Evolutionary conservation across 257 asterid genomes (phyloP).

Genomic region (Ophiorrhiza pumila): DNA sequence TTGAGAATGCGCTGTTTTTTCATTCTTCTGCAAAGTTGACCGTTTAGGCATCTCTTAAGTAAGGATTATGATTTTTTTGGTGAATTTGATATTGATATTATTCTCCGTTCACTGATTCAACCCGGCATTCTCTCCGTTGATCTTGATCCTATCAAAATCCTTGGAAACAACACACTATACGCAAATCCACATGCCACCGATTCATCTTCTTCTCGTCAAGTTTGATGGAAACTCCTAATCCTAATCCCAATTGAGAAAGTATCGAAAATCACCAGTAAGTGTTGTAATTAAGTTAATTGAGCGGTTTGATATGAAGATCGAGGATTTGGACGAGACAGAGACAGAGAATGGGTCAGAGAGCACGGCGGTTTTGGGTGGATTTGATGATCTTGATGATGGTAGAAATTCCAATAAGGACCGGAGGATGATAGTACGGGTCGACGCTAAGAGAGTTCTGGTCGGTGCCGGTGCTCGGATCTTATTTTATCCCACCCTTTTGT

Average conservation of each 20-base stretch:
- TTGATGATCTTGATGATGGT: slow-evolving; percentile 13
- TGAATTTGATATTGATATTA: too few species aligned
- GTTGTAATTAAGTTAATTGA: not conserved
- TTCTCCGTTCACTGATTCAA: not conserved
- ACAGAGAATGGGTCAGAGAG: not conserved
- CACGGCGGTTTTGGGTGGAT: not conserved
- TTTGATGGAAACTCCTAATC: not conserved
- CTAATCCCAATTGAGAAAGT: not conserved
- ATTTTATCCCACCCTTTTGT: slow-evolving; percentile 86
- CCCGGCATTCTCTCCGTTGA: not conserved
- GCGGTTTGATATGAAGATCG: slow-evolving; percentile 61
- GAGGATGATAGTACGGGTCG: slow-evolving; percentile 58
- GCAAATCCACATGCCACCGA: not conserved
- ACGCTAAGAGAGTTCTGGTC: slow-evolving; percentile 83
- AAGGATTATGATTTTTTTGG: too few species aligned
- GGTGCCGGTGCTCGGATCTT: slow-evolving; percentile 98
- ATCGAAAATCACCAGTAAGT: not conserved
- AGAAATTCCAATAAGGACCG: slow-evolving; percentile 26
- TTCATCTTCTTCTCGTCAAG: not conserved
- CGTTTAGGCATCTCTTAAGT: too few species aligned
- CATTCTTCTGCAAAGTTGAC: too few species aligned
- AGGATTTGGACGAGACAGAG: slow-evolving; percentile 52
- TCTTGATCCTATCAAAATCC: not conserved
- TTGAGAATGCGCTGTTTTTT: too few species aligned
- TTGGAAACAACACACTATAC: not conserved